Base-by-base conservation (phyloP, 163 green algal genomes). In the Prototheca stagnorum region DNA sequence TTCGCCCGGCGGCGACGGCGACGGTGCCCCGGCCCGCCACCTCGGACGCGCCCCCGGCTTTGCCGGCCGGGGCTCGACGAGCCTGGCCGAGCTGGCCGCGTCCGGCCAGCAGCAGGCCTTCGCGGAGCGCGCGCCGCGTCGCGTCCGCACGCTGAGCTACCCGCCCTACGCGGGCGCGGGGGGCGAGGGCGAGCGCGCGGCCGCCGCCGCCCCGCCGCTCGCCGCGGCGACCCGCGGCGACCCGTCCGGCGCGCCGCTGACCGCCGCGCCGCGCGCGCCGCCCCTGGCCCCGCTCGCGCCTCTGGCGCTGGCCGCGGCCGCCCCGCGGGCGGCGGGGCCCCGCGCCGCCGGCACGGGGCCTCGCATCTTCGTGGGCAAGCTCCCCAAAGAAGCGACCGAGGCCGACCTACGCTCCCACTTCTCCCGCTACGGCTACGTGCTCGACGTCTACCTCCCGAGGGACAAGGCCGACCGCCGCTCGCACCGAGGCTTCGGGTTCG, bases 401-500 rank as follows among this genome's bases (percentile, higher is more conserved):
- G 62, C 56, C 3, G 83, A 93, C 31, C 71, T 93, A 5, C 77
- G 77, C 54, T 77, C 82, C 37, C 81, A 89, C 64, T 72, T 72
- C 44, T 29, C 23, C 28, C 65, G 72, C 44, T 78, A 75, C 50
- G 69, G 72, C 24, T 80, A 65, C 34, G 81, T 93, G 23, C 76
- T 93, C 75, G 83, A 93, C 51, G 79, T 93, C 12, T 93, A 92
- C 64, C 75, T 93, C 61, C 81, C 81, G 24, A 71, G 82, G 39
- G 66, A 80, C 44, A 82, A 81, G 52, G 72, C 81, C 57, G 89
- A 91, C 70, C 67, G 70, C 48, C 47, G 56, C 1, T 79, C 88
- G 60, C 83, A 93, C 64, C 70, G 84, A 29, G 83, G 84, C 25
- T 94, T 94, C 68, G 84, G 84, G 3, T 94, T 94, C 61, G 78